phyloP scores from a whole-genome alignment of 371 early-diverging fungal species.

The Zychaea mexicana region DNA sequence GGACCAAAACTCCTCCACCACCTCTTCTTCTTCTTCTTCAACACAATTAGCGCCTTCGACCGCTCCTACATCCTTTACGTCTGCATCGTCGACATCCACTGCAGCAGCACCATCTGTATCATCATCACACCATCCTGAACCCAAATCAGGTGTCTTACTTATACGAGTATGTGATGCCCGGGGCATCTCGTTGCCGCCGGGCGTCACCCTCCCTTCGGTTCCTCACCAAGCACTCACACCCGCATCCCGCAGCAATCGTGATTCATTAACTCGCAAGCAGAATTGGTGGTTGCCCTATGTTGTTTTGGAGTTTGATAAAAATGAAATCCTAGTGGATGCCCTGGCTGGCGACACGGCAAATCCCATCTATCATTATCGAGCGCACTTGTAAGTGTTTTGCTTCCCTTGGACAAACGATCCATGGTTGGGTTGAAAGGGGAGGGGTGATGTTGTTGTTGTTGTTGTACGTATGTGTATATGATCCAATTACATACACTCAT shows the following conservation, averaged over 20 bases:
- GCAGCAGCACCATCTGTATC: slow-evolving; percentile 6
- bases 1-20: too few relatives aligned
- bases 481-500: background rate
- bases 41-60: slow-evolving; percentile 7
- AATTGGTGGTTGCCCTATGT: slow-evolving; percentile 84
- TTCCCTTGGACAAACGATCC: too few relatives aligned
- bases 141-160: slow-evolving; percentile 23
- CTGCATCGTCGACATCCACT: slow-evolving; percentile 1
- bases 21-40: slow-evolving; percentile 6
- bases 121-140: slow-evolving; percentile 14
- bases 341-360: slow-evolving; percentile 74
- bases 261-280: slow-evolving; percentile 73
- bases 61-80: slow-evolving; percentile 8
- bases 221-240: slow-evolving; percentile 30
- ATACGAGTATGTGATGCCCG: slow-evolving; percentile 18
- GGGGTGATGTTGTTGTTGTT: background rate
- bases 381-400: slow-evolving; percentile 75
- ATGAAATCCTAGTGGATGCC: slow-evolving; percentile 86
- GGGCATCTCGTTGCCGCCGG: slow-evolving; percentile 12
- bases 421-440: background rate
- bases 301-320: slow-evolving; percentile 93
- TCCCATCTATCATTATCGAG: slow-evolving; percentile 85
- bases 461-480: background rate
- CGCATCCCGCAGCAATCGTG: slow-evolving; percentile 49
- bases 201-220: slow-evolving; percentile 21